Percentiles rank a stretch among this genome's conserved stretches.
Conservation (phyloP, 805 yeast genomes). For the Cyberlindnera americana region DNA sequence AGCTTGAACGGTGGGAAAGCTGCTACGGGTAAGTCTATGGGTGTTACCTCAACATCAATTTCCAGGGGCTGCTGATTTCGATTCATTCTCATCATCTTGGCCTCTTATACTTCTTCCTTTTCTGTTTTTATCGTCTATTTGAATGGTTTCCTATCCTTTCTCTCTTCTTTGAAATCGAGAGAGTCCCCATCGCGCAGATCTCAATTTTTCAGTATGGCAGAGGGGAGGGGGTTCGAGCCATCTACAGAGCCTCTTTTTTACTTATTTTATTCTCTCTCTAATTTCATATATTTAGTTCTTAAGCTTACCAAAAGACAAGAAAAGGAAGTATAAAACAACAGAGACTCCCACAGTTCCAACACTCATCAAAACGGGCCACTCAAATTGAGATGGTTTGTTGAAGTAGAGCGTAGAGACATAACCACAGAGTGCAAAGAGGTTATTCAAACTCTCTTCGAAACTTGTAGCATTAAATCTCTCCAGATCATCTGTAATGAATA, state of each 20-base stretch:
- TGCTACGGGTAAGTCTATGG: slow-evolving; percentile 52
- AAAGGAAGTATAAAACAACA: slow-evolving; percentile 6
- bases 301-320: slow-evolving; percentile 1
- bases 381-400: slow-evolving; percentile 28
- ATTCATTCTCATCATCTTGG: not conserved
- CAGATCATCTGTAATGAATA: slow-evolving; percentile 29
- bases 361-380: slow-evolving; percentile 27
- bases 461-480: slow-evolving; percentile 33
- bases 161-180: too few species aligned
- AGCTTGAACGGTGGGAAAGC: slow-evolving; percentile 72
- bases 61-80: slow-evolving; percentile 3
- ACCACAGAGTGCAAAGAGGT: slow-evolving; percentile 29
- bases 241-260: too few species aligned
- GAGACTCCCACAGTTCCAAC: slow-evolving; percentile 12
- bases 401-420: slow-evolving; percentile 30
- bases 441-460: slow-evolving; percentile 32
- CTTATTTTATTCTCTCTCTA: too few species aligned
- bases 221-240: too few species aligned
- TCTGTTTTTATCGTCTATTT: too few species aligned
- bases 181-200: too few species aligned
- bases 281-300: not conserved
- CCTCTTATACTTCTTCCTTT: too few species aligned
- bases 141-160: too few species aligned
- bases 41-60: slow-evolving; percentile 5
- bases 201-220: too few species aligned